A percentile compares a stretch with the other conserved stretches of the same genome.
Conservation (phyloP, 495 filamentous ascomycete genomes). For the Penicillium coffeae region DNA sequence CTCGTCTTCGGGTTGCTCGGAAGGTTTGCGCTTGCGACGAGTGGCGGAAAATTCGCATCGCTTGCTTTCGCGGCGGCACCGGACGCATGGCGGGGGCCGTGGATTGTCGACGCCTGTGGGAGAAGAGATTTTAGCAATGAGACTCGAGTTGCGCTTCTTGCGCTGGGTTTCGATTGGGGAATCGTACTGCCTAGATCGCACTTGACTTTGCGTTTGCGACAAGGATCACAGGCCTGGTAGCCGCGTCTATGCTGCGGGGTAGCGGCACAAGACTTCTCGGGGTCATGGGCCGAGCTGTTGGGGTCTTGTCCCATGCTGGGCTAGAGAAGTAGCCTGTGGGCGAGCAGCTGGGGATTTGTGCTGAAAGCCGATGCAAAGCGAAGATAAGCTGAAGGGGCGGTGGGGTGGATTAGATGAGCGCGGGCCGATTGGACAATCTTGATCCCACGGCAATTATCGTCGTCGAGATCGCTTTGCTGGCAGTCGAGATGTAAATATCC, state of each 20-base stretch:
- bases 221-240: constrained; percentile 88
- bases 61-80: constrained; percentile 89
- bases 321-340: constrained; percentile 1
- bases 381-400: constrained; percentile 38
- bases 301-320: constrained; percentile 25
- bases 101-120: constrained; percentile 74
- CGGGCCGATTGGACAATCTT: constrained; percentile 14
- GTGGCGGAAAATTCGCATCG: constrained; percentile 98
- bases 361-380: constrained; percentile 50
- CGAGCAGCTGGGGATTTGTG: constrained; percentile 16
- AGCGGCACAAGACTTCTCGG: constrained; percentile 32
- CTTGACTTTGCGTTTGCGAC: constrained; percentile 85
- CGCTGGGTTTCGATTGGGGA: neutral
- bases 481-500: too few relatives aligned
- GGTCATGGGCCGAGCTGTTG: constrained; percentile 18
- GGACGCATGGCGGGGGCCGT: constrained; percentile 87
- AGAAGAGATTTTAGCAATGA: constrained; percentile 9
- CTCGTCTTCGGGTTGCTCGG: constrained; percentile 59
- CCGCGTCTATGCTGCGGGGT: constrained; percentile 62
- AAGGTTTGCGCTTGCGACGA: constrained; percentile 79
- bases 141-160: constrained; percentile 8
- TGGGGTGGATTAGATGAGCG: constrained; percentile 28
- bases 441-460: neutral
- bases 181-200: constrained; percentile 77
- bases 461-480: too few relatives aligned